Base-by-base conservation (phyloP, 116 monocot genomes). In the Cymodocea nodosa region DNA sequence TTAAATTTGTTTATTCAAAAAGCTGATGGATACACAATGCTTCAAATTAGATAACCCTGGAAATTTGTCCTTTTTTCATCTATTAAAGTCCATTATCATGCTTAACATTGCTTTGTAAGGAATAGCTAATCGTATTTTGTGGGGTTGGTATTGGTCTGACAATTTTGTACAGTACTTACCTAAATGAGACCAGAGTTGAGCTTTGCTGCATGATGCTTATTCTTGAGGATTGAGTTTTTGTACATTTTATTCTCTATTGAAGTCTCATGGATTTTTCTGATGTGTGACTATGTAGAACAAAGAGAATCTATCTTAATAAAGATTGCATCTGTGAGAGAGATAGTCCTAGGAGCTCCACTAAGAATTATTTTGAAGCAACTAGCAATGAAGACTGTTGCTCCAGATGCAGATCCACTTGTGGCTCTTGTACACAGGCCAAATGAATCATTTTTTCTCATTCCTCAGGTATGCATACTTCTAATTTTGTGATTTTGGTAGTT, bases 311-410 rank as follows among this genome's bases (percentile, higher is more conserved):
- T 85, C 67, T 77, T 97, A 71, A 54, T 88, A 35, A 89, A 90
- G 75, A 79, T 97, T 77, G 91, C 97, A 69, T 97, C 97, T 54
- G 77, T 97, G 22, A 91, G 91, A 76, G 91, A 97, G 63, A 82
- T 97, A 44, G 97, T 97, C 6, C 69, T 97, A 60, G 97, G 97
- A 57, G 91, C 97, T 71, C 97, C 97, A 50, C 60, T 97, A 35
- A 85, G 88, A 73, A 51, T 82, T 37, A 63, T 91, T 62, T 70
- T 97, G 61, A 87, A 97, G 63, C 75, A 90, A 67, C 85, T 97
- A 61, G 83, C 81, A 15, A 74, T 72, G 37, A 82, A 58, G 65
- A 88, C 82, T 50, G 71, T 81, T 56, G 69, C 77, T 53, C 80
- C 87, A 57, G 79, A 85, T 67, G 58, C 73, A 15, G 91, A 82